Percentiles rank a stretch among this genome's conserved stretches.
These are phyloP conservation scores for Novymonas esmeraldas DNA, from an alignment of 208 protist species.

Conservation along the genomic window DNA sequence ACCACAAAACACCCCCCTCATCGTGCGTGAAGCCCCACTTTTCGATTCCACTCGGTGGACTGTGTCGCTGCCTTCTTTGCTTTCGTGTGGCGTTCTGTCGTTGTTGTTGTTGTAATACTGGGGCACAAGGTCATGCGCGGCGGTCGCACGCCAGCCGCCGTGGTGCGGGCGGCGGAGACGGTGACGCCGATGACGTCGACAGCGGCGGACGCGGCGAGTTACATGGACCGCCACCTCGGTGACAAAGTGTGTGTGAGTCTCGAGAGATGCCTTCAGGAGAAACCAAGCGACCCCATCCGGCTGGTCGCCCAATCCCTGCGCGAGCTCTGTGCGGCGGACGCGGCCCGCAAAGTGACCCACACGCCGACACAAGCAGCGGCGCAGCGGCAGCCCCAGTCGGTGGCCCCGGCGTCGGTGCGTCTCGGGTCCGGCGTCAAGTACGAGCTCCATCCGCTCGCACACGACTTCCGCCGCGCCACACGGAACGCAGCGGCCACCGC, in stretches of 20 bases:
- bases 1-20: too few relatives aligned
- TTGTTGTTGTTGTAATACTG: neutral
- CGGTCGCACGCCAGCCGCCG: neutral
- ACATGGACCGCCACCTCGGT: constrained; percentile 62
- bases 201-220: constrained; percentile 23
- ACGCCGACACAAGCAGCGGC: neutral
- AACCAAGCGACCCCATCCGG: constrained; percentile 52
- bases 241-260: constrained; percentile 49
- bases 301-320: constrained; percentile 56
- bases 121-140: too few relatives aligned
- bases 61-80: neutral
- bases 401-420: neutral
- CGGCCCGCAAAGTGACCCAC: neutral
- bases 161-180: neutral
- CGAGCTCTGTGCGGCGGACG: neutral
- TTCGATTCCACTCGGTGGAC: too few relatives aligned
- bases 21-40: too few relatives aligned
- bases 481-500: neutral
- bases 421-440: neutral
- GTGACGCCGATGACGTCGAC: constrained; percentile 18
- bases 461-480: constrained; percentile 9
- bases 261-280: constrained; percentile 47
- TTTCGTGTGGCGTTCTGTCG: neutral
- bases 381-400: neutral
- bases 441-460: constrained; percentile 8